These are phyloP conservation scores for Dactylellina sp. DNA, from an alignment of 2,329 filamentous ascomycete species.

Conservation along the genomic window DNA sequence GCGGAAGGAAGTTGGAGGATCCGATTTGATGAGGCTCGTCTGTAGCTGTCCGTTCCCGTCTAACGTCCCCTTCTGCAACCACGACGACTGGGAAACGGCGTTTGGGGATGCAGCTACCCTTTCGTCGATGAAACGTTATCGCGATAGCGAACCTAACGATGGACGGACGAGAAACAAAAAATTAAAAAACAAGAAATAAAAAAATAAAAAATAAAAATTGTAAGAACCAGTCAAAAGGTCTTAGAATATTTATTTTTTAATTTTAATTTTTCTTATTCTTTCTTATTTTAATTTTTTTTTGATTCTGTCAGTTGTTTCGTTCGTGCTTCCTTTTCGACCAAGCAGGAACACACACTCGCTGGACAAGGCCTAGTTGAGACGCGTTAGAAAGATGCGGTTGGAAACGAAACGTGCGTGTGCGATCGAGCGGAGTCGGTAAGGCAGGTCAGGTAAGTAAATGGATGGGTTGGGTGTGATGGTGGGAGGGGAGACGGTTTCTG, in stretches of 20 bases:
- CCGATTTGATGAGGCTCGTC: slow-evolving; percentile 47
- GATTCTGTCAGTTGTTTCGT: slow-evolving; percentile 9
- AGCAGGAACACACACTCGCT: slow-evolving; percentile 35
- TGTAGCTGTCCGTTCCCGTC: slow-evolving; percentile 56
- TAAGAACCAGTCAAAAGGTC: slow-evolving; percentile 15
- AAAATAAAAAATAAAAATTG: slow-evolving; percentile 28
- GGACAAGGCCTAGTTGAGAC: slow-evolving; percentile 51
- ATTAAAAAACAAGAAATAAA: slow-evolving; percentile 5
- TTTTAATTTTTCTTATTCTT: slow-evolving; percentile 2
- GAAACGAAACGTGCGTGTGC: slow-evolving; percentile 57
- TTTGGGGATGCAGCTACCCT: slow-evolving; percentile 47
- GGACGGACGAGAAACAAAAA: slow-evolving; percentile 10
- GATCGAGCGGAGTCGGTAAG: slow-evolving; percentile 32
- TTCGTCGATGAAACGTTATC: slow-evolving; percentile 51
- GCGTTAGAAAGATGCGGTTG: slow-evolving; percentile 56
- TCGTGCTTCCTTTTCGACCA: slow-evolving; percentile 9
- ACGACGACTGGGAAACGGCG: slow-evolving; percentile 30
- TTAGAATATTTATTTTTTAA: neutral
- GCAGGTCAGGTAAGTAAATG: slow-evolving; percentile 10
- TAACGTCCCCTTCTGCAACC: slow-evolving; percentile 47
- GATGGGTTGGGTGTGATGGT: slow-evolving; percentile 33
- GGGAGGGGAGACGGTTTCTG: slow-evolving; percentile 54
- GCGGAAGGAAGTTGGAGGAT: slow-evolving; percentile 15
- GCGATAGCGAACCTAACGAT: slow-evolving; percentile 48
- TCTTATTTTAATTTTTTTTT: slow-evolving; percentile 17